Conservation (phyloP, 441 rosid species). For the Mallotus japonicus region DNA sequence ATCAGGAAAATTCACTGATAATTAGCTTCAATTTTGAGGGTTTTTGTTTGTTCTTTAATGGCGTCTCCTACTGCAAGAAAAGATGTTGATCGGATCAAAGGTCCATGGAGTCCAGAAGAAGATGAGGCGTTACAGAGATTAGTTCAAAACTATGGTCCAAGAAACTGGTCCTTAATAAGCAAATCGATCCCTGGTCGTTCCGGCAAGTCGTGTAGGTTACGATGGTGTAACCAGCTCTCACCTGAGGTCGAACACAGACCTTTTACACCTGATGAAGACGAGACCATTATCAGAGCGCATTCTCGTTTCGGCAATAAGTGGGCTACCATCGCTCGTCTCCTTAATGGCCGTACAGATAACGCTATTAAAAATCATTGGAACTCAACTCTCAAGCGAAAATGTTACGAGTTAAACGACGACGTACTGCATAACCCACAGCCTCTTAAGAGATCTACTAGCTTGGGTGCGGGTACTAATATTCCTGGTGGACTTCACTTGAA, state of each 20-base stretch:
- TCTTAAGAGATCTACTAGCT: conserved; percentile 63
- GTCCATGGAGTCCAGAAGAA: conserved; percentile 83
- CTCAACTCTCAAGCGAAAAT: conserved; percentile 68
- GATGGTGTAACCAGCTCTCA: conserved; percentile 83
- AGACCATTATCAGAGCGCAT: conserved; percentile 58
- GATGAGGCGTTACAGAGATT: conserved; percentile 58
- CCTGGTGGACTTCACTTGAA: conserved; percentile 41
- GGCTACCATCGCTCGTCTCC: conserved; percentile 74
- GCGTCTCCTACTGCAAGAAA: conserved; percentile 39
- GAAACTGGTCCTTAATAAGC: conserved; percentile 80
- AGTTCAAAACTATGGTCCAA: conserved; percentile 57
- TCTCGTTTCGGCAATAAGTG: conserved; percentile 68
- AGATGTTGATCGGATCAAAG: conserved; percentile 68
- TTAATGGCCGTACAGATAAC: conserved; percentile 76
- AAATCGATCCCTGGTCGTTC: conserved; percentile 77
- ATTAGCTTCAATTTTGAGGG: too few species aligned
- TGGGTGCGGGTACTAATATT: conserved; percentile 37
- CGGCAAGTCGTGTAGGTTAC: conserved; percentile 70
- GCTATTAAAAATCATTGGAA: conserved; percentile 79
- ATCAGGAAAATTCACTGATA: too few species aligned
- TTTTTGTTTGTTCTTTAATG: conserved; percentile 22
- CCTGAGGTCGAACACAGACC: conserved; percentile 77
- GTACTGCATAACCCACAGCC: conserved; percentile 33
- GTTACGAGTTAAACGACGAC: conserved; percentile 34
- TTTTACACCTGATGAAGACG: conserved; percentile 57